A percentile compares a stretch with the other conserved stretches of the same genome.
These are phyloP conservation scores for Cladobotryum mycophilum DNA, from an alignment of 2,329 filamentous ascomycete genomes.

Conservation along the genomic window DNA sequence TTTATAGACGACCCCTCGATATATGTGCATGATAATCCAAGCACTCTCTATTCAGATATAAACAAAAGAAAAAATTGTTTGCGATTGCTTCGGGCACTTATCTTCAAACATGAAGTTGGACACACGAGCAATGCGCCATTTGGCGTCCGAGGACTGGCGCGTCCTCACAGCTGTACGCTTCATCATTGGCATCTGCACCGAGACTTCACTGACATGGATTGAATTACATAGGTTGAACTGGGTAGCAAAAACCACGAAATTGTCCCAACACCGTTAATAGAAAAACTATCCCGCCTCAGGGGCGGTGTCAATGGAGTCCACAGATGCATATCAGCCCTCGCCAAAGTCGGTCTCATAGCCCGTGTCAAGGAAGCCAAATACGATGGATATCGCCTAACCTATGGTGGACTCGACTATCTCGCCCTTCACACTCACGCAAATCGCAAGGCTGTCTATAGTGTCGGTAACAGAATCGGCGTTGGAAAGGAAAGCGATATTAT, in stretches of 20 bases:
- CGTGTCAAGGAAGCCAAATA: slow-evolving; percentile 94
- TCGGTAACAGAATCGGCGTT: slow-evolving; percentile 90
- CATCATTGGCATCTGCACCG: background rate
- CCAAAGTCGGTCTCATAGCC: slow-evolving; percentile 86
- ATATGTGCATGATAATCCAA: too few species aligned
- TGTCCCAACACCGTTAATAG: slow-evolving; percentile 84
- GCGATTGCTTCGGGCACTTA: too few species aligned
- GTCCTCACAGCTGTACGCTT: slow-evolving; percentile 78
- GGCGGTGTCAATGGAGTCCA: slow-evolving; percentile 74
- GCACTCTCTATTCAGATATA: too few species aligned
- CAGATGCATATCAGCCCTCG: slow-evolving; percentile 80
- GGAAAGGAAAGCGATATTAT: slow-evolving; percentile 98
- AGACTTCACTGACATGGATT: background rate
- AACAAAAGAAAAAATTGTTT: too few species aligned
- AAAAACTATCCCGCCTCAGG: slow-evolving; percentile 73
- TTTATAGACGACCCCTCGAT: slow-evolving; percentile 1
- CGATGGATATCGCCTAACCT: slow-evolving; percentile 93
- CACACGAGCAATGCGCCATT: slow-evolving; percentile 85
- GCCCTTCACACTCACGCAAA: slow-evolving; percentile 84
- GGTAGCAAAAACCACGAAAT: slow-evolving; percentile 96
- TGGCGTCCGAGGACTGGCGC: slow-evolving; percentile 89
- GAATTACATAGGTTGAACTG: slow-evolving; percentile 67
- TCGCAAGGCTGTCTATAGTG: slow-evolving; percentile 75
- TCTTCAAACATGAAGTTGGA: slow-evolving; percentile 76
- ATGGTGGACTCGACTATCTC: slow-evolving; percentile 96